Evolutionary conservation across 345 rosid genomes (phyloP).

Genomic region (Linum lewisii): DNA sequence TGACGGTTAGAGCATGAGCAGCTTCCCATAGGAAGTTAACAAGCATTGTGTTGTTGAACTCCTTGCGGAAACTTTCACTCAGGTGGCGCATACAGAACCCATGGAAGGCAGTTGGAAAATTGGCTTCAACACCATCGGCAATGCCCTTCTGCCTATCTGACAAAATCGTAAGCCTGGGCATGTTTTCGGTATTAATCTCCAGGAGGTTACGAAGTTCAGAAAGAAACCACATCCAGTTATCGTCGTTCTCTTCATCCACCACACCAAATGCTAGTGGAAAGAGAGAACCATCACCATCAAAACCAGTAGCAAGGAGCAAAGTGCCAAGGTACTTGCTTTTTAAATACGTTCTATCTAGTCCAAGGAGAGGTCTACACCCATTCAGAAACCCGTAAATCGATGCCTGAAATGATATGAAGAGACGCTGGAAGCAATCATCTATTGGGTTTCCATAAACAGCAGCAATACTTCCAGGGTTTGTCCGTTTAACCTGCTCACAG

Average conservation of each 20-base stretch:
- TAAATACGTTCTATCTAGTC: slow-evolving; percentile 72
- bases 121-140: slow-evolving; percentile 83
- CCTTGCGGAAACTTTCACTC: slow-evolving; percentile 88
- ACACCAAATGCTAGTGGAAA: slow-evolving; percentile 95
- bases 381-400: slow-evolving; percentile 90
- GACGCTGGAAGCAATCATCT: slow-evolving; percentile 87
- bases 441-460: slow-evolving; percentile 67
- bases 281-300: slow-evolving; percentile 91
- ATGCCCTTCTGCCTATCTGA: slow-evolving; percentile 87
- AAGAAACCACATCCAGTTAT: slow-evolving; percentile 99
- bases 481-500: slow-evolving; percentile 82
- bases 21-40: slow-evolving; percentile 95
- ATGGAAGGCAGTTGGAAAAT: slow-evolving; percentile 93
- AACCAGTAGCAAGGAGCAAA: slow-evolving; percentile 86
- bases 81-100: slow-evolving; percentile 96
- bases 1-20: slow-evolving; percentile 79
- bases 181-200: slow-evolving; percentile 87
- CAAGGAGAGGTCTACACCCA: slow-evolving; percentile 93
- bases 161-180: slow-evolving; percentile 92
- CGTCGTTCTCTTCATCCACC: slow-evolving; percentile 94
- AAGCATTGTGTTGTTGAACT: slow-evolving; percentile 84
- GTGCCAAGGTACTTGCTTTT: slow-evolving; percentile 96
- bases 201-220: slow-evolving; percentile 89
- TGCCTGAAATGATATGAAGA: slow-evolving; percentile 94
- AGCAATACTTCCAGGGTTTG: slow-evolving; percentile 88